Percentiles rank a stretch among this genome's conserved stretches.
phyloP scores from a whole-genome alignment of 2,329 filamentous ascomycete genomes.

The Botrytis squamosa region DNA sequence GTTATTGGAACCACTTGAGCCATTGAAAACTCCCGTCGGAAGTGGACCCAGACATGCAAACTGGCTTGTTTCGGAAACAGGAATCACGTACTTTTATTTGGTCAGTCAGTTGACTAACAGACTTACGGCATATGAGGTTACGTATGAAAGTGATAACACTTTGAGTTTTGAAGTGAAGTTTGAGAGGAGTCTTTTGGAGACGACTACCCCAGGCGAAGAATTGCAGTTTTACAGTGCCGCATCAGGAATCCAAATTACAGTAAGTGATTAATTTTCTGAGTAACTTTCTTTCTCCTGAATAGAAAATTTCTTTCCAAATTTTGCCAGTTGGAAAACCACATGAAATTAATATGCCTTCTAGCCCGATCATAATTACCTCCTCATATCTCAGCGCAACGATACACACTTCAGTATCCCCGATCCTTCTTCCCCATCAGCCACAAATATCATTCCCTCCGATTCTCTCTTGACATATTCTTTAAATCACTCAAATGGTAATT shows the following conservation, averaged over 20 bases:
- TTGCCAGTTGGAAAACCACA: rapidly evolving
- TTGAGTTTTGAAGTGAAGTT: background rate
- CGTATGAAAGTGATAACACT: conserved; percentile 29
- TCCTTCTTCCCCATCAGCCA: conserved; percentile 45
- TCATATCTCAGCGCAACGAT: conserved; percentile 68
- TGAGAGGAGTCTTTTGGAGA: conserved; percentile 5
- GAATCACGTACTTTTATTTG: conserved; percentile 42
- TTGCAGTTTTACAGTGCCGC: conserved; percentile 5
- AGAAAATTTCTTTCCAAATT: background rate
- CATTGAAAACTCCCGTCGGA: conserved; percentile 34
- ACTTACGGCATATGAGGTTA: conserved; percentile 53
- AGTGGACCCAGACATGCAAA: conserved; percentile 50
- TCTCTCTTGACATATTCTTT: conserved; percentile 63
- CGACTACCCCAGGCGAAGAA: background rate
- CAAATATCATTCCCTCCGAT: conserved; percentile 54
- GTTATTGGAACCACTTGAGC: conserved; percentile 39
- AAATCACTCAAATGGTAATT: conserved; percentile 45
- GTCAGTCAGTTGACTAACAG: conserved; percentile 49
- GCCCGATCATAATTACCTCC: conserved; percentile 61
- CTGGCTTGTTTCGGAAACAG: conserved; percentile 47
- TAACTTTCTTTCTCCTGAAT: background rate
- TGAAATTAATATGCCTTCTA: conserved; percentile 33
- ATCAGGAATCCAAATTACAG: background rate
- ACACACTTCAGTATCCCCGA: conserved; percentile 50
- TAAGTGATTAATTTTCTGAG: background rate